phyloP scores from a whole-genome alignment of 345 rosid species.

The Gossypium ekmanianum region DNA sequence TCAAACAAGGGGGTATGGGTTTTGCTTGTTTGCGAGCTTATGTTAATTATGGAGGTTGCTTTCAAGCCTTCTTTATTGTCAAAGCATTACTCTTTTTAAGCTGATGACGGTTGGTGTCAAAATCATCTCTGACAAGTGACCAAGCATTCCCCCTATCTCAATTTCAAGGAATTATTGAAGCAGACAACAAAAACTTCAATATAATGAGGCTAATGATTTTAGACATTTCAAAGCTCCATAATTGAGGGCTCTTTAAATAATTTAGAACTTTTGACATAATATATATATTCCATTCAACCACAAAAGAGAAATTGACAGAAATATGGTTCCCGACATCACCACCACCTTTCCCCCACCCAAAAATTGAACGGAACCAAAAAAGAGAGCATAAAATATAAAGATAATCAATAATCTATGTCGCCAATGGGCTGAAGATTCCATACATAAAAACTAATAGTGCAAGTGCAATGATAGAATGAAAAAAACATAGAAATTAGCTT shows the following conservation, averaged over 20 bases:
- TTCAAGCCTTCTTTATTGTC: neutral
- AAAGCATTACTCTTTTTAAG: neutral
- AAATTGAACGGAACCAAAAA: neutral
- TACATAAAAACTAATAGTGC: conserved; percentile 20
- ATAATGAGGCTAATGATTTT: neutral
- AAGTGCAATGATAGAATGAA: conserved; percentile 8
- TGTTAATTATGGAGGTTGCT: conserved; percentile 13
- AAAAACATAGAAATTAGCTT: conserved; percentile 19
- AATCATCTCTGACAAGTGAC: neutral
- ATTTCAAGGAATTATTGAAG: neutral
- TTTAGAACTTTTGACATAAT: neutral
- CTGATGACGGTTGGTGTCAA: neutral
- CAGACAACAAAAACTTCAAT: neutral
- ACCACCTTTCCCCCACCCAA: too few species aligned
- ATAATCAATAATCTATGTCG: neutral
- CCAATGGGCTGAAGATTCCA: conserved; percentile 19
- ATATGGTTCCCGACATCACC: neutral
- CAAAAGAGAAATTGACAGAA: neutral
- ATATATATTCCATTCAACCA: too few species aligned
- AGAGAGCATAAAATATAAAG: neutral
- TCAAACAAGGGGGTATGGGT: neutral
- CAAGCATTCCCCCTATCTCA: neutral
- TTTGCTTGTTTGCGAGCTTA: neutral
- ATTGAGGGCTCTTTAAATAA: neutral
- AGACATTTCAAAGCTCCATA: neutral